Evolutionary conservation across 805 yeast species (phyloP).

Genomic region (Wickerhamiella nectarea): DNA sequence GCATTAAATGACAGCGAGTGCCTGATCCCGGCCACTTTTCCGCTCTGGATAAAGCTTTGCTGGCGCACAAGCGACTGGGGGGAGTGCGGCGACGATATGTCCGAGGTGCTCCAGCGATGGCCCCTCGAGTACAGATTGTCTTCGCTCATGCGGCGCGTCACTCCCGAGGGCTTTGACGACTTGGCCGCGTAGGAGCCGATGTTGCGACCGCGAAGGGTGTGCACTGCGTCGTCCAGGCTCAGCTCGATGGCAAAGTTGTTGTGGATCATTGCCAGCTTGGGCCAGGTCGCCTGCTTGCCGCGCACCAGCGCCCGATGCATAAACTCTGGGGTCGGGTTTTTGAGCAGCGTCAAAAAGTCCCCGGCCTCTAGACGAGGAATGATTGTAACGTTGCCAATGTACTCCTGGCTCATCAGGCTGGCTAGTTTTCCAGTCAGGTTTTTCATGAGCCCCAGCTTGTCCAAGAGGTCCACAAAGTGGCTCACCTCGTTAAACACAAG

Average conservation of each 20-base stretch:
- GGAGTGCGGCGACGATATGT: neutral
- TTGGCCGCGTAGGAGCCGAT: constrained; percentile 10
- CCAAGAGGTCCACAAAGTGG: constrained; percentile 59
- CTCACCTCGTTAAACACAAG: constrained; percentile 55
- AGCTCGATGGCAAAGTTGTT: constrained; percentile 88
- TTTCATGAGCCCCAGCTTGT: constrained; percentile 64
- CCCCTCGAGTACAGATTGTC: neutral
- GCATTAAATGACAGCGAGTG: constrained; percentile 5
- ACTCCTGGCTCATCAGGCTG: constrained; percentile 69
- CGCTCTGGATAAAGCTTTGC: neutral
- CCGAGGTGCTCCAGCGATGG: constrained; percentile 6
- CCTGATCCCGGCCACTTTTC: neutral
- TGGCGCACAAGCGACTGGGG: neutral
- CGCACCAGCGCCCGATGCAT: constrained; percentile 53
- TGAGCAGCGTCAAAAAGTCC: constrained; percentile 50
- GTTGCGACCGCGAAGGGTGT: constrained; percentile 37
- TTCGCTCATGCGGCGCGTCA: constrained; percentile 3
- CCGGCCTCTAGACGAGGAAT: constrained; percentile 53
- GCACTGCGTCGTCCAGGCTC: constrained; percentile 67
- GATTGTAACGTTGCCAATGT: constrained; percentile 88
- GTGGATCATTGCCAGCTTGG: constrained; percentile 66
- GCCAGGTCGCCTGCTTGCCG: constrained; percentile 93
- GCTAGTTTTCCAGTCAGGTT: constrained; percentile 59
- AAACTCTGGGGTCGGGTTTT: constrained; percentile 72
- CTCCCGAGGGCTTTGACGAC: neutral